Evolutionary conservation across 2,329 filamentous ascomycete genomes (phyloP).

Genomic region (Botrytis byssoidea): DNA sequence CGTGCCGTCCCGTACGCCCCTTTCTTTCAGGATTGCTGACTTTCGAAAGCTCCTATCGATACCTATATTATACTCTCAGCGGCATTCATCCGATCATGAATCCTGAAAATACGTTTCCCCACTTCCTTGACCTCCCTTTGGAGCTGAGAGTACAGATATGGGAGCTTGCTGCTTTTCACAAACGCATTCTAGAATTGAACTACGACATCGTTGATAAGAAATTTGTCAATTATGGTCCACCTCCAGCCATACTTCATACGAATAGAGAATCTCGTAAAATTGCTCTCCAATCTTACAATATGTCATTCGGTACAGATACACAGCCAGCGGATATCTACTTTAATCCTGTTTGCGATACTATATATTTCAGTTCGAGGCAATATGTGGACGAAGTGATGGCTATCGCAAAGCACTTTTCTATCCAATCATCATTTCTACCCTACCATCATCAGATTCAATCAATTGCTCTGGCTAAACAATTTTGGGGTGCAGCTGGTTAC

Average conservation of each 20-base stretch:
- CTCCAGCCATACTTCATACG: conserved; percentile 20
- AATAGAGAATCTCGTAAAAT: conserved; percentile 22
- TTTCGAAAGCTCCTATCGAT: conserved; percentile 2
- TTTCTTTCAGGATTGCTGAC: background rate
- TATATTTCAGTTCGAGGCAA: conserved; percentile 21
- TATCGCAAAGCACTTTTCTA: conserved; percentile 19
- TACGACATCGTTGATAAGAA: conserved; percentile 14
- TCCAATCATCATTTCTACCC: background rate
- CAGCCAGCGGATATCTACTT: conserved; percentile 19
- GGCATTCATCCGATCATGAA: conserved; percentile 1
- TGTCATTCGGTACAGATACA: conserved; percentile 19
- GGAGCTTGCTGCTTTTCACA: background rate
- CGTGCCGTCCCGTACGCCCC: background rate
- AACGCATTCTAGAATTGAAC: conserved; percentile 18
- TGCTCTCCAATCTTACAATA: conserved; percentile 11
- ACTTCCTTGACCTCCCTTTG: background rate
- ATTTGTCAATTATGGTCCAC: conserved; percentile 3
- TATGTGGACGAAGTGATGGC: conserved; percentile 19
- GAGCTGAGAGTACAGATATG: conserved; percentile 14
- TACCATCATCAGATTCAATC: conserved; percentile 20
- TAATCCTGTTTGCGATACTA: conserved; percentile 19
- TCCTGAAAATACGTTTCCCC: background rate
- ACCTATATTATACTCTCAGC: background rate
- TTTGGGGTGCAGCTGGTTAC: background rate
- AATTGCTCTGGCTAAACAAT: conserved; percentile 11